Base-by-base conservation (phyloP, 2,329 filamentous ascomycete species). In the Trichoderma atroviride region DNA sequence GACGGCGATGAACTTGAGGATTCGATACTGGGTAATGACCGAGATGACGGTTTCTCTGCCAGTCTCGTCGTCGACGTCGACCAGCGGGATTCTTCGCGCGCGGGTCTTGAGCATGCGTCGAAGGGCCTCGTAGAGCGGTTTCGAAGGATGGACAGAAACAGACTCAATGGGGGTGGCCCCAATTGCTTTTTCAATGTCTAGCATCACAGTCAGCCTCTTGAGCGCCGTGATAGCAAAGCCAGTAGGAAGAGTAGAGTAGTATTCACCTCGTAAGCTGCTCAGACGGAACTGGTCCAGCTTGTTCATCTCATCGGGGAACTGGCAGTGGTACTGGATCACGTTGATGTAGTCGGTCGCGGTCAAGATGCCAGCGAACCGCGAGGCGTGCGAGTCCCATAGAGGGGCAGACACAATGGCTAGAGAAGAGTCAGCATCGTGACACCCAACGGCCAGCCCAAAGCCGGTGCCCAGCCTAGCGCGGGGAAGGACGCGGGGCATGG, bases 341-440 rank as follows among this genome's bases (percentile, higher is more conserved):
- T 99, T 99, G 82, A 99, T 96, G 80, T 96, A 99, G 82, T 99
- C 96, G 71, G 94, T 97, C 72, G 94, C 96, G 33, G 96, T 99
- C 73, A 99, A 86, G 60, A 99, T 88, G 50, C 96, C 96, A 52
- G 95, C 96, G 80, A 98, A 99, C 43, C 92, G 93, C 31, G 94
- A 97, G 4, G 91, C 92, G 73, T 92, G 91, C 31, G 95, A 97
- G 80, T 99, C 94, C 96, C 96, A 99, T 73, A 99, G 84, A 62
- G 96, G 96, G 64, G 96, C 96, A 35, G 96, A 99, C 68, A 99
- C 96, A 78, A 99, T 99, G 77, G 93, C 95, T 98, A 31, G 43
- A 53, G 22, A 9, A 47, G 57, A 56, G 47, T 70, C 37, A 70
- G 69, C 56, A 69, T 37, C 59, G 24, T 40, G 64, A 40, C 50